These are phyloP conservation scores for Gossypium gossypioides DNA, from an alignment of 441 rosid species.

Conservation along the genomic window DNA sequence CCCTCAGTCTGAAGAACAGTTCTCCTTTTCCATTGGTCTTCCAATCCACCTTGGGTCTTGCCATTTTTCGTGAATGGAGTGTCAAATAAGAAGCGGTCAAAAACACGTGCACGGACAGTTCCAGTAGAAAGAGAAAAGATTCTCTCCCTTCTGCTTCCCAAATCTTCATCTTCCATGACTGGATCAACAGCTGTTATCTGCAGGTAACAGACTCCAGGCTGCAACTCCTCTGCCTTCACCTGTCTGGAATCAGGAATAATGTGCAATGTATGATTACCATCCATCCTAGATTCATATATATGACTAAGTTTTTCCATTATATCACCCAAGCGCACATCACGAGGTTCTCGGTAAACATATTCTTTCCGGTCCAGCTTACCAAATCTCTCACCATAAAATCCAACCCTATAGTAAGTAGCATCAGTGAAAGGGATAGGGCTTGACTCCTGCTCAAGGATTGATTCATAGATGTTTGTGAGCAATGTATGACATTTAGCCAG, in stretches of 20 bases:
- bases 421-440: slow-evolving; percentile 92
- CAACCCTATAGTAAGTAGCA: slow-evolving; percentile 97
- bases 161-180: slow-evolving; percentile 98
- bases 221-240: slow-evolving; percentile 93
- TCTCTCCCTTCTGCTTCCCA: slow-evolving; percentile 94
- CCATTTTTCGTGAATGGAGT: slow-evolving; percentile 98
- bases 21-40: slow-evolving; percentile 99
- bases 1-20: slow-evolving; percentile 88
- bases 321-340: slow-evolving; percentile 96
- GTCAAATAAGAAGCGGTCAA: slow-evolving; percentile 94
- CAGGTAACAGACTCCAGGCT: slow-evolving; percentile 86
- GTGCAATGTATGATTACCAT: slow-evolving; percentile 72
- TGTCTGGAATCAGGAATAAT: slow-evolving; percentile 93
- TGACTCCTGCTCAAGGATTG: slow-evolving; percentile 93
- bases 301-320: slow-evolving; percentile 99
- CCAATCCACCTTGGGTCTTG: slow-evolving; percentile 96
- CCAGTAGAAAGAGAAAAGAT: slow-evolving; percentile 93
- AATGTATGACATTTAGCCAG: slow-evolving; percentile 90
- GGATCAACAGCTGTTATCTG: slow-evolving; percentile 98
- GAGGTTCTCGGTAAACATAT: slow-evolving; percentile 89
- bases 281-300: slow-evolving; percentile 89
- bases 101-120: slow-evolving; percentile 84
- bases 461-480: slow-evolving; percentile 76
- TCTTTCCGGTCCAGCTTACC: slow-evolving; percentile 83
- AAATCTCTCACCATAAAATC: slow-evolving; percentile 85